Evolutionary conservation across 768 basidiomycete genomes (phyloP).

Genomic region (Butyriboletus loyo): DNA sequence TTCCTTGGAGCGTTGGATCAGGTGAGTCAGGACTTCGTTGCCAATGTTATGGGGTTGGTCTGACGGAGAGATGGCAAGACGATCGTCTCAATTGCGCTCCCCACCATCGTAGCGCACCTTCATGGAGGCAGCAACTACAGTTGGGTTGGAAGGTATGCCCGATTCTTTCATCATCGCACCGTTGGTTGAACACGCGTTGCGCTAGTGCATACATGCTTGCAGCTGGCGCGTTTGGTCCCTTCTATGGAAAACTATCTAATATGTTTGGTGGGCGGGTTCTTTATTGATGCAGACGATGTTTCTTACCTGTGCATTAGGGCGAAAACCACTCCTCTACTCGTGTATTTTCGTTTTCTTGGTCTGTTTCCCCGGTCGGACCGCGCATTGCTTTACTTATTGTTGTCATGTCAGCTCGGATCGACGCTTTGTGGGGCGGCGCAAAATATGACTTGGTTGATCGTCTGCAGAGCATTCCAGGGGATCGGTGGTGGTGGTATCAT

Average conservation of each 20-base stretch:
- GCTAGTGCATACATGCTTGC: slow-evolving; percentile 70
- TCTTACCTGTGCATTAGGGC: slow-evolving; percentile 33
- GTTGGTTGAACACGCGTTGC: background rate
- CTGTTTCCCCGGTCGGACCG: slow-evolving; percentile 13
- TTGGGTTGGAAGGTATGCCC: slow-evolving; percentile 63
- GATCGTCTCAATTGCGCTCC: slow-evolving; percentile 66
- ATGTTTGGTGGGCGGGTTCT: slow-evolving; percentile 35
- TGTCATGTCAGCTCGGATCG: slow-evolving; percentile 61
- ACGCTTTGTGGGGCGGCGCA: slow-evolving; percentile 81
- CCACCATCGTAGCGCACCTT: slow-evolving; percentile 62
- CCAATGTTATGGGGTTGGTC: background rate
- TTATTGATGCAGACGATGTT: background rate
- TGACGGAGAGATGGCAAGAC: slow-evolving; percentile 35
- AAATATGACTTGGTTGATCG: slow-evolving; percentile 71
- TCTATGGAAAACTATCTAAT: slow-evolving; percentile 78
- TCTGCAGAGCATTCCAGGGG: slow-evolving; percentile 77
- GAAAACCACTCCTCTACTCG: slow-evolving; percentile 67
- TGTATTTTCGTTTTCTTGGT: slow-evolving; percentile 67
- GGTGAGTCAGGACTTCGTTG: slow-evolving; percentile 28
- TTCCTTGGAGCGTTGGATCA: slow-evolving; percentile 52
- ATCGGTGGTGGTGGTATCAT: slow-evolving; percentile 78
- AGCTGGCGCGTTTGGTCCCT: slow-evolving; percentile 58
- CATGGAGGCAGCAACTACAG: slow-evolving; percentile 63
- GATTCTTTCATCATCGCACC: background rate
- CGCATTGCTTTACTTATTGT: background rate